These are phyloP conservation scores for Ophioceras dolichostomum DNA, from an alignment of 2,329 filamentous ascomycete species.

Conservation along the genomic window DNA sequence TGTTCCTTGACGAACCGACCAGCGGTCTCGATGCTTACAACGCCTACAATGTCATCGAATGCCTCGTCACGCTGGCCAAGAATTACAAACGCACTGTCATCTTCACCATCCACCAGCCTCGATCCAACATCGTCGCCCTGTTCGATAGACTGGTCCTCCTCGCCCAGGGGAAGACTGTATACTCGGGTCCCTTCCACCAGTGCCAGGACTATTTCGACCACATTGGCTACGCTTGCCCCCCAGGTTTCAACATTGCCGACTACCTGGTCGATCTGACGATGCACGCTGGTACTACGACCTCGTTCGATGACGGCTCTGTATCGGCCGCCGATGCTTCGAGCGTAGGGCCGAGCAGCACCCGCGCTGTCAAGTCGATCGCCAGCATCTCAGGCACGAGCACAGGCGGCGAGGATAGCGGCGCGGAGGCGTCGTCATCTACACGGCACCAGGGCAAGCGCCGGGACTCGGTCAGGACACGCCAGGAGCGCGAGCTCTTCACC, in stretches of 20 bases:
- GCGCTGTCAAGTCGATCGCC: constrained; percentile 80
- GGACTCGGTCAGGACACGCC: constrained; percentile 71
- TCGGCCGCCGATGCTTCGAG: constrained; percentile 44
- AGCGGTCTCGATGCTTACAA: constrained; percentile 95
- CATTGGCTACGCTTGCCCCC: constrained; percentile 84
- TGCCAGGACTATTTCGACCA: constrained; percentile 90
- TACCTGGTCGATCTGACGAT: constrained; percentile 96
- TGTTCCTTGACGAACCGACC: constrained; percentile 94
- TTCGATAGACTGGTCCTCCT: constrained; percentile 91
- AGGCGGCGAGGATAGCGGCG: constrained; percentile 51
- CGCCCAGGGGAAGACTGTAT: constrained; percentile 80
- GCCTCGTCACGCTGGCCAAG: constrained; percentile 86
- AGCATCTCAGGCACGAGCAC: constrained; percentile 69
- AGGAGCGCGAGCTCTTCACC: constrained; percentile 85
- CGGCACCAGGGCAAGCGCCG: constrained; percentile 60
- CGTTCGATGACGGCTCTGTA: constrained; percentile 44
- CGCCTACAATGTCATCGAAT: constrained; percentile 96
- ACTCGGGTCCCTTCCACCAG: constrained; percentile 77
- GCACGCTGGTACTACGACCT: constrained; percentile 62
- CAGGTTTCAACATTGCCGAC: constrained; percentile 97
- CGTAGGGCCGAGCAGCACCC: constrained; percentile 73
- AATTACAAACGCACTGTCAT: constrained; percentile 95
- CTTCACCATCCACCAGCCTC: constrained; percentile 95
- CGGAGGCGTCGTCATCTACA: constrained; percentile 45
- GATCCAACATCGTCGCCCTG: constrained; percentile 94